phyloP scores from a whole-genome alignment of 1,284 basidiomycete species.

The Golubevia pallescens region DNA sequence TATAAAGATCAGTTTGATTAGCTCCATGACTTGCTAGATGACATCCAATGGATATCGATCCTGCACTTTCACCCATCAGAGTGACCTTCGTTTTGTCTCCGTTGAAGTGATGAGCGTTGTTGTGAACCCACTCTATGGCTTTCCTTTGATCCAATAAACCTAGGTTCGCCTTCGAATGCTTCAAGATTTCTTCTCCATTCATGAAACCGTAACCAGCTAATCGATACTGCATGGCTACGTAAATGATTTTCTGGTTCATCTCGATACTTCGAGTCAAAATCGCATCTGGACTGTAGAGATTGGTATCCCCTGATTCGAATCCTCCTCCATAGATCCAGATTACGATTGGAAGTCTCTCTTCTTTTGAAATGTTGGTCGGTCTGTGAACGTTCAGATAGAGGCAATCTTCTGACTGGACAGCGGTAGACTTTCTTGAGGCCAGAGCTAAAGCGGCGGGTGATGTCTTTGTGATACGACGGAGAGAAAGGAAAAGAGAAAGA shows the following conservation, averaged over 20 bases:
- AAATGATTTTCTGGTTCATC: background rate
- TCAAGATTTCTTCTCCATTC: background rate
- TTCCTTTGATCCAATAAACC: conserved; percentile 6
- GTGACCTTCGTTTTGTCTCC: conserved; percentile 6
- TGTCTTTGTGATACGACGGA: too few relatives aligned
- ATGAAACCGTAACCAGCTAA: conserved; percentile 5
- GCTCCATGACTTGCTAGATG: conserved; percentile 2
- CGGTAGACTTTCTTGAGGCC: too few relatives aligned
- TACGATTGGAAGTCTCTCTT: conserved; percentile 2
- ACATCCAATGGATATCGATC: conserved; percentile 4
- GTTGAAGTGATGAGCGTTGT: background rate
- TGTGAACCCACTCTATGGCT: background rate
- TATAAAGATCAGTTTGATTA: background rate
- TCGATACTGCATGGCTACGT: conserved; percentile 8
- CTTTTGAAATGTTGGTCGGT: background rate
- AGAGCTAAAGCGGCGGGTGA: too few relatives aligned
- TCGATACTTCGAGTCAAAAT: background rate
- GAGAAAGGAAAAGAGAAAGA: too few relatives aligned
- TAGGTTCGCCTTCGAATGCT: background rate
- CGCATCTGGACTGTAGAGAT: background rate
- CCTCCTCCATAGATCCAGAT: conserved; percentile 2
- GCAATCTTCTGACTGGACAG: too few relatives aligned
- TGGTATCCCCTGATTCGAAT: background rate
- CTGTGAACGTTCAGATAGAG: background rate
- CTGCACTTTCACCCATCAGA: conserved; percentile 6